Percentiles rank a stretch among this genome's conserved stretches.
Conservation (phyloP, 202 grass and related monocot species). For the Miscanthus sacchariflorus region DNA sequence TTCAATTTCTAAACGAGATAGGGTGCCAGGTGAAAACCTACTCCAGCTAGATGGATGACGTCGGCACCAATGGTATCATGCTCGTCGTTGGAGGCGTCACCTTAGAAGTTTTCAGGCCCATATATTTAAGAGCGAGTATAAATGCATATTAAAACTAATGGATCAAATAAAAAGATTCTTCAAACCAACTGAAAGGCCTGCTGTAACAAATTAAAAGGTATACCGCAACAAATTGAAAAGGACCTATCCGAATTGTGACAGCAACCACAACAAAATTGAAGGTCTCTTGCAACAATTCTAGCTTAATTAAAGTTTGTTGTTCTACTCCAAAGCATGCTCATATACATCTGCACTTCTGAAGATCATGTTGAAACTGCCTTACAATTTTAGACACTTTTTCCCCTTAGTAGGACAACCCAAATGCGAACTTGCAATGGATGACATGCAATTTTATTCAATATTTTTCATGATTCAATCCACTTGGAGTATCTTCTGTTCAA, state of each 20-base stretch:
- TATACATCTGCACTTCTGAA: neutral
- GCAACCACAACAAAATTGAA: neutral
- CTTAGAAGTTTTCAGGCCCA: neutral
- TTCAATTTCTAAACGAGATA: neutral
- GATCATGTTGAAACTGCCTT: neutral
- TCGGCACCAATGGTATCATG: neutral
- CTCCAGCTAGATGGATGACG: neutral
- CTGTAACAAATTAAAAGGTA: neutral
- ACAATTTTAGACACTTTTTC: neutral
- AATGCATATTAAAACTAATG: neutral
- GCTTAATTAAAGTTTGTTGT: neutral
- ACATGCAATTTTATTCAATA: neutral
- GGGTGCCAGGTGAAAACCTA: neutral
- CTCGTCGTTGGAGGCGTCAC: too few relatives aligned
- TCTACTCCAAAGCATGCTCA: neutral
- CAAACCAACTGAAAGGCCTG: neutral
- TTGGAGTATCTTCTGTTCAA: neutral
- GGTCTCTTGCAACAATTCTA: neutral
- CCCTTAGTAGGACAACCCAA: neutral
- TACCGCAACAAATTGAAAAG: slow-evolving; percentile 5
- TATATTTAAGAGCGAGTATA: neutral
- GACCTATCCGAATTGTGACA: neutral
- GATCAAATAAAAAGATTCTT: neutral
- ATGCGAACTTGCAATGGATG: neutral
- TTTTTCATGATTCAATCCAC: neutral